phyloP scores from a whole-genome alignment of 352 stramenopile species.

The Plasmopara viticola region DNA sequence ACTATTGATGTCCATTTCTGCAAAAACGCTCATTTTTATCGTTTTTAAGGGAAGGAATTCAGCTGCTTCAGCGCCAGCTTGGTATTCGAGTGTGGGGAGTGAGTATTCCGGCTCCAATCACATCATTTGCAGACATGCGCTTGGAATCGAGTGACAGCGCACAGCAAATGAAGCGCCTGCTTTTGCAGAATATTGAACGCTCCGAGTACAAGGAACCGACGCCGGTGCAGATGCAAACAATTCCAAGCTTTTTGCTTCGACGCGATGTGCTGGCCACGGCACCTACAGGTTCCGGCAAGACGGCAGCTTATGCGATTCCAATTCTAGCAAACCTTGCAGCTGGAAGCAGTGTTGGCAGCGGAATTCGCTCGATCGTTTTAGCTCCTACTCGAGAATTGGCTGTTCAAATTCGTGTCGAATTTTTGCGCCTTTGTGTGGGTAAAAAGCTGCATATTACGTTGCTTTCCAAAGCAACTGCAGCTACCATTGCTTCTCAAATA shows the following conservation, averaged over 20 bases:
- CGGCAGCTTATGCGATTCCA: constrained; percentile 96
- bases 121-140: constrained; percentile 67
- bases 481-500: constrained; percentile 59
- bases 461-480: constrained; percentile 90
- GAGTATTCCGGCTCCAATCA: constrained; percentile 61
- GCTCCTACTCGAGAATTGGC: constrained; percentile 96
- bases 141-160: constrained; percentile 34
- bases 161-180: constrained; percentile 53
- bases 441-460: constrained; percentile 86
- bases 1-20: not conserved
- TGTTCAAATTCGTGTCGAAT: constrained; percentile 95
- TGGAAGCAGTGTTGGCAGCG: constrained; percentile 20
- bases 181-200: constrained; percentile 78
- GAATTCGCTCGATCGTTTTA: constrained; percentile 92
- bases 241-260: constrained; percentile 82
- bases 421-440: constrained; percentile 84
- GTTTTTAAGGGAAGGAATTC: constrained; percentile 40
- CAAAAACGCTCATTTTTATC: constrained; percentile 2
- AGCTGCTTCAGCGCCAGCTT: constrained; percentile 69
- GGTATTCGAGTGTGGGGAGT: constrained; percentile 71
- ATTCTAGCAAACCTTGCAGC: constrained; percentile 73
- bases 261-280: constrained; percentile 95
- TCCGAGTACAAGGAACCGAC: constrained; percentile 98
- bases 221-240: constrained; percentile 98
- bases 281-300: constrained; percentile 97